Evolutionary conservation across 2,329 filamentous ascomycete genomes (phyloP).

Genomic region (Pseudocercospora vitis): DNA sequence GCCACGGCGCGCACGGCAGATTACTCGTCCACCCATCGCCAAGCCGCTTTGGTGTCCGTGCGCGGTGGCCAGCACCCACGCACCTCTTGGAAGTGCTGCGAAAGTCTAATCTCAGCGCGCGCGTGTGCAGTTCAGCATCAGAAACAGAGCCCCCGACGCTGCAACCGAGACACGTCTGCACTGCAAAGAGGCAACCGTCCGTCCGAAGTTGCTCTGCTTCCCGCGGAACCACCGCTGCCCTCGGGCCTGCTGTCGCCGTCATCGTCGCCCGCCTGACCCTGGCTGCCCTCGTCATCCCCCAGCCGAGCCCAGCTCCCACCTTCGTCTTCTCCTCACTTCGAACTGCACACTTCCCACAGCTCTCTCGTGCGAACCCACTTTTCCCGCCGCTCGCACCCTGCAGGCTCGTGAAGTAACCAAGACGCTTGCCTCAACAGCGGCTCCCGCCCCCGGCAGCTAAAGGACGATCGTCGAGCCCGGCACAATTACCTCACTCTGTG

Average conservation of each 20-base stretch:
- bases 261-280: constrained; percentile 10
- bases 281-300: constrained; percentile 17
- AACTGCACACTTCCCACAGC: constrained; percentile 1
- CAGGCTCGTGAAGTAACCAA: constrained; percentile 29
- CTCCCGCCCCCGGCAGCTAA: constrained; percentile 32
- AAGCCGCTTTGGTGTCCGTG: constrained; percentile 19
- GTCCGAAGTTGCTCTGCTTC: constrained; percentile 8
- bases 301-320: constrained; percentile 12
- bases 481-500: constrained; percentile 37
- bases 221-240: constrained; percentile 4
- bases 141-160: constrained; percentile 19
- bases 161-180: constrained; percentile 18
- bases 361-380: constrained; percentile 24
- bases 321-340: constrained; percentile 1
- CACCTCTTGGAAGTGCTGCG: constrained; percentile 11
- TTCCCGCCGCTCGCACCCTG: constrained; percentile 25
- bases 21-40: constrained; percentile 20
- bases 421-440: constrained; percentile 27
- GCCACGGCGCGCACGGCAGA: constrained; percentile 19
- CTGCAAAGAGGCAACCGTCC: constrained; percentile 10
- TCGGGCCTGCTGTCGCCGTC: constrained; percentile 10
- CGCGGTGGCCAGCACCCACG: constrained; percentile 17
- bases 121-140: constrained; percentile 12
- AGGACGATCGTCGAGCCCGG: constrained; percentile 32
- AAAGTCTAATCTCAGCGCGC: constrained; percentile 20